A percentile compares a stretch with the other conserved stretches of the same genome.
These are phyloP conservation scores for Kodamaea kakaduensis DNA, from an alignment of 805 yeast species.

Conservation along the genomic window DNA sequence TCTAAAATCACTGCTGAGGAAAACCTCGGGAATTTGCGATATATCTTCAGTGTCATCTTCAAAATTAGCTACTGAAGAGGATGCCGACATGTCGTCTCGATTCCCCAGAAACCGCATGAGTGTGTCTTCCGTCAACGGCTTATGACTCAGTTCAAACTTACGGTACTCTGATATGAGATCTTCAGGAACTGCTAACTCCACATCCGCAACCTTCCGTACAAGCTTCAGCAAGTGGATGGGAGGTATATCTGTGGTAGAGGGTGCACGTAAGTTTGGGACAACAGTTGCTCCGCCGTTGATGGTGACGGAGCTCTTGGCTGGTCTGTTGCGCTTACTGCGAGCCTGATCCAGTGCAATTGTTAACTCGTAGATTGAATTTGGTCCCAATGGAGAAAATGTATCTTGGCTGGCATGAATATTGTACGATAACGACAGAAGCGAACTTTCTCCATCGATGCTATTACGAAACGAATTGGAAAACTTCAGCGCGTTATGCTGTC, in stretches of 20 bases:
- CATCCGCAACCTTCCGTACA: conserved; percentile 20
- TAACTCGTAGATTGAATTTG: conserved; percentile 74
- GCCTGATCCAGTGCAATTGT: conserved; percentile 57
- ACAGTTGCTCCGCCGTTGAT: conserved; percentile 44
- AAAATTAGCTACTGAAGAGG: conserved; percentile 10
- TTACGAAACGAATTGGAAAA: conserved; percentile 19
- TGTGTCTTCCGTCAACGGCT: conserved; percentile 34
- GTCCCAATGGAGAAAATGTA: conserved; percentile 54
- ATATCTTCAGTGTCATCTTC: conserved; percentile 8
- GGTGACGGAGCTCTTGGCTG: conserved; percentile 31
- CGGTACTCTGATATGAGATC: conserved; percentile 25
- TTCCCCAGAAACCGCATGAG: conserved; percentile 26
- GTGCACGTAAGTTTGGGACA: conserved; percentile 48
- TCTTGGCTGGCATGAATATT: conserved; percentile 15
- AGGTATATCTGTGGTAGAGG: conserved; percentile 82
- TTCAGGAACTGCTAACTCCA: conserved; percentile 16
- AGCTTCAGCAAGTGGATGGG: conserved; percentile 55
- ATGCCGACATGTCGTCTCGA: conserved; percentile 10
- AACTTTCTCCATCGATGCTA: conserved; percentile 31
- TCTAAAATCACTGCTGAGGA: conserved; percentile 62
- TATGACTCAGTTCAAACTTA: conserved; percentile 36
- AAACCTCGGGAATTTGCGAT: conserved; percentile 59
- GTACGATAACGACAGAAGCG: conserved; percentile 21
- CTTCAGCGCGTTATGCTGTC: conserved; percentile 6
- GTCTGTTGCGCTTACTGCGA: conserved; percentile 30